A percentile compares a stretch with the other conserved stretches of the same genome.
phyloP scores from a whole-genome alignment of 306 rosid species.

The Bauhinia variegata region DNA sequence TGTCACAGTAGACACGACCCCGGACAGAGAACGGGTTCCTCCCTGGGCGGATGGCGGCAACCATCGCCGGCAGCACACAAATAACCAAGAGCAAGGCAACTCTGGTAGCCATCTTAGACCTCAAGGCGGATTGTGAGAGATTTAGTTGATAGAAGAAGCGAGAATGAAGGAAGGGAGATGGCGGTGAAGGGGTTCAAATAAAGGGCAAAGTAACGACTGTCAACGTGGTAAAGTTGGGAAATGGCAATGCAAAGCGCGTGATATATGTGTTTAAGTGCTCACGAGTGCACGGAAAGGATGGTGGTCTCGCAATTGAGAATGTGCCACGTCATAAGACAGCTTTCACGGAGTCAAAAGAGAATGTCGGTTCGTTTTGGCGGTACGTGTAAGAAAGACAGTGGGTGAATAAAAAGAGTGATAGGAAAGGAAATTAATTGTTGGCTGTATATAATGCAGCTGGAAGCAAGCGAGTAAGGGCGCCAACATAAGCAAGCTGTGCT shows the following conservation, averaged over 20 bases:
- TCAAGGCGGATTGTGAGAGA: too few relatives aligned
- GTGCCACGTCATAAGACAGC: conserved; percentile 29
- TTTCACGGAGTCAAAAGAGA: too few relatives aligned
- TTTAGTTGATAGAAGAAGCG: not conserved
- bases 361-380: not conserved
- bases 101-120: conserved; percentile 49
- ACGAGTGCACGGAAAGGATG: not conserved
- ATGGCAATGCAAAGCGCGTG: conserved; percentile 37
- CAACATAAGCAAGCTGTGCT: conserved; percentile 1
- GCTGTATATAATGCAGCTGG: conserved; percentile 38
- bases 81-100: conserved; percentile 46
- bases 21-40: conserved; percentile 56
- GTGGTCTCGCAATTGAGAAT: not conserved
- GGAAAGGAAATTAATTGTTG: not conserved
- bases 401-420: conserved; percentile 14
- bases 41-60: conserved; percentile 59
- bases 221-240: not conserved
- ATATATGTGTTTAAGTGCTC: not conserved
- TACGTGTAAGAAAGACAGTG: not conserved
- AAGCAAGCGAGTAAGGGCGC: not conserved
- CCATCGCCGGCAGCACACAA: conserved; percentile 74
- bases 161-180: not conserved
- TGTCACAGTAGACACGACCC: conserved; percentile 80
- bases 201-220: conserved; percentile 11
- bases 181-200: conserved; percentile 18